A percentile compares a stretch with the other conserved stretches of the same genome.
Conservation (phyloP, 2,329 filamentous ascomycete genomes). For the Paramyrothecium roridum region DNA sequence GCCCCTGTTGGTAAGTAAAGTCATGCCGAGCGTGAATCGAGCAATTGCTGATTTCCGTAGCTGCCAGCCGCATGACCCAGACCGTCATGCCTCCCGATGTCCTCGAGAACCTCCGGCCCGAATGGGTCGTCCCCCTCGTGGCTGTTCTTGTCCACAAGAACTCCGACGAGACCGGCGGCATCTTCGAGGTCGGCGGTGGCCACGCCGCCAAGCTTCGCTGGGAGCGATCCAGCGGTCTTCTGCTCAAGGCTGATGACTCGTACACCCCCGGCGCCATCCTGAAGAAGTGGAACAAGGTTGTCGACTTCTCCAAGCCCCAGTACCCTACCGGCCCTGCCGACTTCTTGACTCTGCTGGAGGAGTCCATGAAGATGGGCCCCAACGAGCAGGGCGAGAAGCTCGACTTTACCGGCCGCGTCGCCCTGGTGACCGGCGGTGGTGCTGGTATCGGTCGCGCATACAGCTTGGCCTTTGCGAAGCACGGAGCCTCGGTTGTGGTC, state of each 20-base stretch:
- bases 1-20: constrained; percentile 67
- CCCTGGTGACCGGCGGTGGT: constrained; percentile 82
- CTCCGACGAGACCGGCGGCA: constrained; percentile 75
- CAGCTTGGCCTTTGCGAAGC: constrained; percentile 80
- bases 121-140: constrained; percentile 93
- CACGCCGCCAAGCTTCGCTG: constrained; percentile 91
- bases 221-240: constrained; percentile 86
- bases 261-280: constrained; percentile 87
- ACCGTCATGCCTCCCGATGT: constrained; percentile 96
- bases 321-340: constrained; percentile 84
- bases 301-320: constrained; percentile 77
- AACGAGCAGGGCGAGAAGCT: constrained; percentile 71
- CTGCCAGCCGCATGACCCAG: constrained; percentile 91
- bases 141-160: constrained; percentile 83
- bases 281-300: constrained; percentile 84
- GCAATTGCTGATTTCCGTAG: constrained; percentile 35
- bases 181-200: constrained; percentile 92
- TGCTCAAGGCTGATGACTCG: constrained; percentile 83
- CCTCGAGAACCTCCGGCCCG: constrained; percentile 79
- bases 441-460: constrained; percentile 91
- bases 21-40: background rate
- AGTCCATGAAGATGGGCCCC: constrained; percentile 72
- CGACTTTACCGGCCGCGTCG: constrained; percentile 81
- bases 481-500: constrained; percentile 82
- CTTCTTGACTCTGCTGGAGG: constrained; percentile 81